Evolutionary conservation across 2,329 filamentous ascomycete species (phyloP), one percentile per base, ranked within the genome.

Genomic region (Pestalotiopsis sp.): DNA sequence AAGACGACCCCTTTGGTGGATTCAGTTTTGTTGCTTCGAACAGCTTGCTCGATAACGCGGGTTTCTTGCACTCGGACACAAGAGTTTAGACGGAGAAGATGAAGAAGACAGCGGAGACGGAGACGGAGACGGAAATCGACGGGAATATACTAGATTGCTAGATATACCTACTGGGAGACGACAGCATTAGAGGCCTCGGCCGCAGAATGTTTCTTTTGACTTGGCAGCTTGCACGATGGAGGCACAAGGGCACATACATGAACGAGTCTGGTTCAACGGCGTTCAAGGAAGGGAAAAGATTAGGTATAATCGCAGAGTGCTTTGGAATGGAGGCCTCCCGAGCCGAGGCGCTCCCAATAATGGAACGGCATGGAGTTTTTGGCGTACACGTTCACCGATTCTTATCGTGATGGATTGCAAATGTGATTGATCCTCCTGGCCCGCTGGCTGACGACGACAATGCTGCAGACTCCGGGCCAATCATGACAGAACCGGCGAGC

Each of bases 1-100:
- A 90, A 66, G 86, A 36, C 31, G 31, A 89, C 67, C 83, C 84
- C 6, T 91, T 91, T 78, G 87, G 88, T 31, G 89, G 88, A 12
- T 91, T 91, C 78, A 90, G 88, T 76, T 91, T 87, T 74, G 88
- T 89, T 68, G 87, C 87, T 12, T 86, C 87, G 59, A 86, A 82
- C 73, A 90, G 87, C 75, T 75, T 90, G 70, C 77, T 89, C 49
- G 87, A 89, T 75, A 82, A 81, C 71, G 78, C 82, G 58, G 82
- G 80, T 14, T 86, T 86, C 72, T 70, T 73, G 68, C 73, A 72
- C 67, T 70, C 71, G 9, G 72, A 69, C 59, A 31, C 74, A 59
- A 20, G 64, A n/a, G n/a, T 6, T 5, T 13, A 56, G 25, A 41
- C 12, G 31, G 23, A 66, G 39, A 6, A 23, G 17, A 25, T 11